A percentile compares a stretch with the other conserved stretches of the same genome.
phyloP scores from a whole-genome alignment of 129 eudicot genomes.

The Flaveria ramosissima region DNA sequence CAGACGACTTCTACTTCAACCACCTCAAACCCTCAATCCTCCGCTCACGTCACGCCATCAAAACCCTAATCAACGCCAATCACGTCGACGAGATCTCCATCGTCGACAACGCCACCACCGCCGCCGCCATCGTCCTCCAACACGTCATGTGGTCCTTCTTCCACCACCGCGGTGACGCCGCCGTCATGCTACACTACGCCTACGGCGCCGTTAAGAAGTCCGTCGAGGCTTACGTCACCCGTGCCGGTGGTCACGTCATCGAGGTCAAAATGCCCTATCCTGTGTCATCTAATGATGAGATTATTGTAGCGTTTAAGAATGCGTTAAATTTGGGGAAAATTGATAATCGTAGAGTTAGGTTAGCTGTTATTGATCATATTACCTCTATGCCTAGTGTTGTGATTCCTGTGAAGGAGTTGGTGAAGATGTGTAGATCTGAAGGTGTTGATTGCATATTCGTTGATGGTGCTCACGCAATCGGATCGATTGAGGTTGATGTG shows the following conservation, averaged over 20 bases:
- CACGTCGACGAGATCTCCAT: constrained; percentile 71
- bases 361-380: constrained; percentile 91
- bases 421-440: constrained; percentile 67
- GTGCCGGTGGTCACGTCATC: constrained; percentile 76
- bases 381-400: constrained; percentile 93
- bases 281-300: constrained; percentile 42
- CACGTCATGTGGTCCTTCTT: constrained; percentile 62
- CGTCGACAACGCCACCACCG: constrained; percentile 96
- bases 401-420: constrained; percentile 76
- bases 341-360: constrained; percentile 51
- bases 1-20: constrained; percentile 72
- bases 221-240: constrained; percentile 74
- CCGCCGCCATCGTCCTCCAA: constrained; percentile 80
- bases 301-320: constrained; percentile 55
- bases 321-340: constrained; percentile 55
- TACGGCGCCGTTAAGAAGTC: constrained; percentile 91
- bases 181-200: constrained; percentile 84
- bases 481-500: constrained; percentile 68
- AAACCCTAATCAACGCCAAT: constrained; percentile 65
- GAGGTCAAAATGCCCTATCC: constrained; percentile 86
- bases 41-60: constrained; percentile 54
- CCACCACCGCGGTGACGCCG: constrained; percentile 63
- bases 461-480: constrained; percentile 88
- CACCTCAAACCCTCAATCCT: constrained; percentile 63
- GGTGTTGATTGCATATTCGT: constrained; percentile 77